Evolutionary conservation across 257 asterid genomes (phyloP).

Genomic region (Lycium ferocissimum): DNA sequence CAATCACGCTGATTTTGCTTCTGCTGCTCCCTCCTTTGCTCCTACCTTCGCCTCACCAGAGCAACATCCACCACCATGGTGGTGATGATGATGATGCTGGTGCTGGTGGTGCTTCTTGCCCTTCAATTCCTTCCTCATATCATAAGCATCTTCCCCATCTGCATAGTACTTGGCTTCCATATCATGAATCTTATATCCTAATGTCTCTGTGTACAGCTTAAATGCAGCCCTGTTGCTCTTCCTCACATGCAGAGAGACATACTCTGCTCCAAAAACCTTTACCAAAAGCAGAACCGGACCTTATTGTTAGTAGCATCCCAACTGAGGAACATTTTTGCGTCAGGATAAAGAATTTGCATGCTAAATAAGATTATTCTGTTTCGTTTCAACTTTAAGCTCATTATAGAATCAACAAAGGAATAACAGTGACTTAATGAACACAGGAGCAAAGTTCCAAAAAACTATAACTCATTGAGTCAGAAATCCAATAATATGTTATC

Average conservation of each 20-base stretch:
- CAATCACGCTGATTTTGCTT: conserved; percentile 43
- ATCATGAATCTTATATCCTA: conserved; percentile 90
- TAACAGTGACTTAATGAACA: not conserved
- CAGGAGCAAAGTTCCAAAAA: not conserved
- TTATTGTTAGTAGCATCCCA: not conserved
- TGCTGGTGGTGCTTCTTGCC: conserved; percentile 69
- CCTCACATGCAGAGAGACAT: conserved; percentile 94
- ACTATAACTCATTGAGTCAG: not conserved
- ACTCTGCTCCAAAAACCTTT: conserved; percentile 90
- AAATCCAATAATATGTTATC: not conserved
- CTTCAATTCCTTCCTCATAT: conserved; percentile 91
- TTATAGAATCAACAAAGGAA: not conserved
- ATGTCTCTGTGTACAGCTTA: conserved; percentile 82
- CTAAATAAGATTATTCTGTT: conserved; percentile 7
- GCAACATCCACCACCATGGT: conserved; percentile 91
- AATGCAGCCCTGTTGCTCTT: conserved; percentile 94
- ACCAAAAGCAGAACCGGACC: conserved; percentile 24
- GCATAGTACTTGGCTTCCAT: conserved; percentile 96
- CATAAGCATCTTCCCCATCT: conserved; percentile 99
- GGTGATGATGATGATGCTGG: conserved; percentile 74
- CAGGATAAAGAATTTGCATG: not conserved
- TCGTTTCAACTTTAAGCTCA: not conserved
- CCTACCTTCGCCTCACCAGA: conserved; percentile 62
- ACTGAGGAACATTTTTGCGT: not conserved
- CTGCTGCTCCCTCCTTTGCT: conserved; percentile 51